Evolutionary conservation across 148 eudicot genomes (phyloP), one percentile per base, ranked within the genome.

Genomic region (Cornus suecica): DNA sequence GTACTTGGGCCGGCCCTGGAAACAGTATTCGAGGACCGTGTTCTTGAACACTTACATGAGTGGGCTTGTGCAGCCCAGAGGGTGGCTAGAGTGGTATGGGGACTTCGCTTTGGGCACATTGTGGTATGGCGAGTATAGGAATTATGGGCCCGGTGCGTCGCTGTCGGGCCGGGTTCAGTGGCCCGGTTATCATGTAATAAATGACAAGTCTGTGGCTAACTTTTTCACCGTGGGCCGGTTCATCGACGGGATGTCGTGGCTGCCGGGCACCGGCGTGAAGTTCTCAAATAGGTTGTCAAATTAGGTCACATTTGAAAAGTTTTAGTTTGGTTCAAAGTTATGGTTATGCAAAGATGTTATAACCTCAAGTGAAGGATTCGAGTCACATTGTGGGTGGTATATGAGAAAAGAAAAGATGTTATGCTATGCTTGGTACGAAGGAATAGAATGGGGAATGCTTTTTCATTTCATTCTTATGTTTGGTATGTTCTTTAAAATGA

Each of bases 1-100:
- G 3, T 96, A 90, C 66, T 78, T 96, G 78, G 99, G 99, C 64
- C 78, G 99, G 72, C 99, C 99, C 0, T 93, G 99, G 98, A 95
- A 93, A 76, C 72, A 81, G 67, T 95, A 80, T 66, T 91, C 99
- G 0, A 80, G 97, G 74, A 93, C 94, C 0, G 94, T 93, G 3
- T 90, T 64, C 69, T 79, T 96, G 86, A 86, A 87, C 54, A 85
- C 93, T 16, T 96, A 71, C 73, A 81, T 96, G 89, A 85, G 85
- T 54, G 54, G 76, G 0, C 69, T 69, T 85, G 90, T 96, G 26
- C 90, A 96, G 81, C 97, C 99, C 37, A 85, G 87, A 73, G 98
- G 98, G 15, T 93, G 99, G 98, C 86, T 93, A 0, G 95, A 91
- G 80, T 96, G 99, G 98, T 84, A 81, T 64, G 94, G 95, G 56